Evolutionary conservation across 208 protist genomes (phyloP), one percentile per base, ranked within the genome.

Genomic region (Leishmania amazonensis): DNA sequence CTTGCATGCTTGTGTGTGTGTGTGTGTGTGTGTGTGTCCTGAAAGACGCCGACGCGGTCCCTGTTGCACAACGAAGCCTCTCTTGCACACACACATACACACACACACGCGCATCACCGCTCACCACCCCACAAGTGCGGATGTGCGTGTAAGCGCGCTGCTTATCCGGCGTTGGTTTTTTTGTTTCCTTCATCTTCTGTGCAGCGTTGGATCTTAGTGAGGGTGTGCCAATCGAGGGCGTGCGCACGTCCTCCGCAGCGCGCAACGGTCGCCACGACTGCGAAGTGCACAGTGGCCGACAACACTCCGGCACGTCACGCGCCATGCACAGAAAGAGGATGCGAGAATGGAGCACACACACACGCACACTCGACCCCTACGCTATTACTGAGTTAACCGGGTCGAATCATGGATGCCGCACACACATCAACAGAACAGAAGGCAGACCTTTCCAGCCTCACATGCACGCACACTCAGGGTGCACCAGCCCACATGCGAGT

Each of bases 331-430:
- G 24, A 21, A 40, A 38, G 60, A 31, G 60, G 13, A 19, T 15
- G 31, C n/a, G 60, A 38, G 11, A 13, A 38, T 67, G n/a, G 4
- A 2, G 13, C 31, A 38, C 8, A 72, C 8, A 72, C 40, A 15
- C 40, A 24, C 57, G 24, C 57, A 6, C 24, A 62, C 13, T 31
- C 65, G 11, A 71, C 65, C 38, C 35, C 19, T 51, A 51, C 40
- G 3, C 68, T 24, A 7, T 73, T 73, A 73, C 9, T n/a, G 40
- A 73, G 73, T 62, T 76, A 58, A 58, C 51, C 73, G 73, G 60
- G 19, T 62, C 73, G 31, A 76, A 19, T 9, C 9, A 38, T 24
- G 0, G 51, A 62, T 17, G 15, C 3, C 4, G 28, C 15, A 6
- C 53, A 54, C 35, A 0, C 51, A 38, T 24, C 11, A 17, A n/a